Conservation (phyloP, 2,329 filamentous ascomycete species). For the Alternaria solani region DNA sequence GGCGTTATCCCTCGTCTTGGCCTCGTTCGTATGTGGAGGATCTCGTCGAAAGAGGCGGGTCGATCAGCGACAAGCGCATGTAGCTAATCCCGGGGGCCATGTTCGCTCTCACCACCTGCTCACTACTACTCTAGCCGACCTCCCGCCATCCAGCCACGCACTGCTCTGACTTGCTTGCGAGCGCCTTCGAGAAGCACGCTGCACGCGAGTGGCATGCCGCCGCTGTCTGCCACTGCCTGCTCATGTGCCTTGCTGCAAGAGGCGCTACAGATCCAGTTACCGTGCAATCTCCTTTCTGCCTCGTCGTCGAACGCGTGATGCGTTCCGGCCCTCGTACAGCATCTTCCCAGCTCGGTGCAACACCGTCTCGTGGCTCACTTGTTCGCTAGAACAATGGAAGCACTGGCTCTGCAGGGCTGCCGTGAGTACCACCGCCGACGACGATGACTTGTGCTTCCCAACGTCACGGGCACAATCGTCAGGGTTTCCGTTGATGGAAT, state of each 20-base stretch:
- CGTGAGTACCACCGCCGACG: slow-evolving; percentile 2
- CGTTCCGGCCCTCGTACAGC: slow-evolving; percentile 2
- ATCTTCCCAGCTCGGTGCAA: slow-evolving; percentile 1
- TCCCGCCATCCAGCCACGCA: slow-evolving; percentile 28
- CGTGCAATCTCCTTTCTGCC: slow-evolving; percentile 10
- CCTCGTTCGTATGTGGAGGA: slow-evolving; percentile 48
- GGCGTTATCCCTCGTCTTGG: slow-evolving; percentile 47
- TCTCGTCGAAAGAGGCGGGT: slow-evolving; percentile 48
- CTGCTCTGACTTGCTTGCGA: slow-evolving; percentile 1
- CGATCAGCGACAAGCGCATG: slow-evolving; percentile 52
- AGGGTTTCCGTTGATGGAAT: slow-evolving; percentile 42
- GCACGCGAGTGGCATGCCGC: slow-evolving; percentile 31
- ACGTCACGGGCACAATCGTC: slow-evolving; percentile 24
- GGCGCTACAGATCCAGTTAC: slow-evolving; percentile 5
- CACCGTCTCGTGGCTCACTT: slow-evolving; percentile 30
- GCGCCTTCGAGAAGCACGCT: slow-evolving; percentile 33
- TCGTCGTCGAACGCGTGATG: slow-evolving; percentile 7
- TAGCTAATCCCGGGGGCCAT: slow-evolving; percentile 51
- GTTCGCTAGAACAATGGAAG: slow-evolving; percentile 10
- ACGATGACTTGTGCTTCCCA: background rate
- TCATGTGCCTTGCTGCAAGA: background rate
- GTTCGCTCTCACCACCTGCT: slow-evolving; percentile 42
- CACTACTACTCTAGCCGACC: slow-evolving; percentile 29
- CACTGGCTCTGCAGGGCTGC: slow-evolving; percentile 1
- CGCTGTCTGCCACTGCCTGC: slow-evolving; percentile 11